Evolutionary conservation across 2,329 filamentous ascomycete species (phyloP).

Genomic region (Beauveria caledonica): DNA sequence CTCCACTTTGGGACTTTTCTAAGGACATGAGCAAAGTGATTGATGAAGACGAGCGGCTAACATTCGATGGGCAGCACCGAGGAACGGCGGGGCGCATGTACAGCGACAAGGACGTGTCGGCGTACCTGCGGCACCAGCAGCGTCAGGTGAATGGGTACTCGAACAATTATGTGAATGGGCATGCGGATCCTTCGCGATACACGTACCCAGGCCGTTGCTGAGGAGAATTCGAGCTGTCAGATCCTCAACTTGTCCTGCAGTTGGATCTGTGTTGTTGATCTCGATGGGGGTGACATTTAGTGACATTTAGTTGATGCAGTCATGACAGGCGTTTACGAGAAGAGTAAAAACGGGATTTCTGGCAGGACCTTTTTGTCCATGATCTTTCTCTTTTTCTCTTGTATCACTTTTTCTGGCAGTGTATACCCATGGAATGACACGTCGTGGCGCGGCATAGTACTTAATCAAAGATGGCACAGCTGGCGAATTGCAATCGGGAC

Average conservation of each 20-base stretch:
- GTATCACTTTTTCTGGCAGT: background rate
- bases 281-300: background rate
- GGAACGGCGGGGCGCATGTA: background rate
- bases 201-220: background rate
- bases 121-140: constrained; percentile 5
- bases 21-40: constrained; percentile 2
- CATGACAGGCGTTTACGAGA: background rate
- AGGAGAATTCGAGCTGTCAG: background rate
- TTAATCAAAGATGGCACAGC: background rate
- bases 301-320: background rate
- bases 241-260: background rate
- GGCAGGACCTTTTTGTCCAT: background rate
- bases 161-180: background rate
- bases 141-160: constrained; percentile 7
- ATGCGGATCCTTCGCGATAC: background rate
- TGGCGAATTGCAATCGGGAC: background rate
- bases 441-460: background rate
- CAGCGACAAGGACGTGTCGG: constrained; percentile 7
- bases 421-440: background rate
- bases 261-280: background rate
- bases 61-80: background rate
- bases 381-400: background rate
- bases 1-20: background rate
- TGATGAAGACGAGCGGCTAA: background rate
- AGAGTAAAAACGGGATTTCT: background rate